These are phyloP conservation scores for Calonectria hongkongensis DNA, from an alignment of 2,329 filamentous ascomycete genomes.

Conservation along the genomic window DNA sequence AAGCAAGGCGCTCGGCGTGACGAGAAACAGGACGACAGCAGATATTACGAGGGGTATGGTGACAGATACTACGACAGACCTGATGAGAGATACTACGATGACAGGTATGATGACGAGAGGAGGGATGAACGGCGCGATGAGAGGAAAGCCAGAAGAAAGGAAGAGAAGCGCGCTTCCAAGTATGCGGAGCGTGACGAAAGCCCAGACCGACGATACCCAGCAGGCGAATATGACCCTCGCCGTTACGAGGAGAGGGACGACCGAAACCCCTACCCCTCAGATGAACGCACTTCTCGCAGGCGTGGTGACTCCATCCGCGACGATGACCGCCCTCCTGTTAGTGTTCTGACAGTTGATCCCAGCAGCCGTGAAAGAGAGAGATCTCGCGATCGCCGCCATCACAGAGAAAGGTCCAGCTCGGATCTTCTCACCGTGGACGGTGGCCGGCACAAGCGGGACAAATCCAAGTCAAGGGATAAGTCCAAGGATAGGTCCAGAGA, in stretches of 20 bases:
- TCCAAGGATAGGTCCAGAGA: slow-evolving; percentile 36
- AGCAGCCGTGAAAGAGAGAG: slow-evolving; percentile 59
- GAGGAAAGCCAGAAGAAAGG: slow-evolving; percentile 9
- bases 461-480: slow-evolving; percentile 38
- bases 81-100: slow-evolving; percentile 28
- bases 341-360: slow-evolving; percentile 66
- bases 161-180: slow-evolving; percentile 33
- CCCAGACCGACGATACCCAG: slow-evolving; percentile 34
- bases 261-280: slow-evolving; percentile 41
- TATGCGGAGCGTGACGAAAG: slow-evolving; percentile 41
- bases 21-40: slow-evolving; percentile 7
- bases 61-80: background rate
- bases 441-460: slow-evolving; percentile 50
- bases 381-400: slow-evolving; percentile 57
- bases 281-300: slow-evolving; percentile 46
- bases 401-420: slow-evolving; percentile 55
- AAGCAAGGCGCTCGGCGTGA: slow-evolving; percentile 23
- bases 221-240: slow-evolving; percentile 28
- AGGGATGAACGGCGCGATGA: slow-evolving; percentile 22
- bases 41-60: slow-evolving; percentile 3
- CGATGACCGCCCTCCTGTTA: slow-evolving; percentile 62
- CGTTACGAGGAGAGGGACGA: slow-evolving; percentile 47
- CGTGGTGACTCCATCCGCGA: slow-evolving; percentile 52
- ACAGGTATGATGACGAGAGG: slow-evolving; percentile 13
- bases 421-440: slow-evolving; percentile 50